A percentile compares a stretch with the other conserved stretches of the same genome.
These are phyloP conservation scores for Heterobasidion annosum DNA, from an alignment of 1,284 basidiomycete genomes.

Conservation along the genomic window DNA sequence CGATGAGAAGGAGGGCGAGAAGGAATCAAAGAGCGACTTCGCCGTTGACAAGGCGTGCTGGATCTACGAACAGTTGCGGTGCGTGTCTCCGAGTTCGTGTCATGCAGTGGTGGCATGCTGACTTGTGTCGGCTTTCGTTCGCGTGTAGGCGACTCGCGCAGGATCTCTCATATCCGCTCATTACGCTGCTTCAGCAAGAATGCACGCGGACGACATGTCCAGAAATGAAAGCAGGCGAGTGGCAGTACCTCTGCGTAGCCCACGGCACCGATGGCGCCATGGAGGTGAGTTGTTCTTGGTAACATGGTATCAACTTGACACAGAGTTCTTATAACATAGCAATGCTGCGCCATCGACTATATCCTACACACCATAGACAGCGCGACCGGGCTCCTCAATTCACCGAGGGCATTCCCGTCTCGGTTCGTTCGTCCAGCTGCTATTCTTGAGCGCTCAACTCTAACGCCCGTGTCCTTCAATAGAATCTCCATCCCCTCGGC, in stretches of 20 bases:
- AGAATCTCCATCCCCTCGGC: constrained; percentile 75
- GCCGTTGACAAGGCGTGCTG: constrained; percentile 79
- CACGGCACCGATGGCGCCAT: constrained; percentile 75
- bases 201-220: constrained; percentile 82
- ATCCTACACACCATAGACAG: constrained; percentile 93
- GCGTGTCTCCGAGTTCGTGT: constrained; percentile 15
- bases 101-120: constrained; percentile 2
- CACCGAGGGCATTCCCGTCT: constrained; percentile 86
- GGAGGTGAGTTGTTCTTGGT: constrained; percentile 38
- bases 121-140: neutral
- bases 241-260: constrained; percentile 93
- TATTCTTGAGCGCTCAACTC: neutral
- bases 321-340: constrained; percentile 27
- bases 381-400: constrained; percentile 89
- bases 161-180: constrained; percentile 84
- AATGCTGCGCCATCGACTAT: constrained; percentile 97
- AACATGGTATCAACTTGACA: neutral
- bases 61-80: constrained; percentile 94
- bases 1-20: constrained; percentile 28
- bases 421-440: constrained; percentile 34
- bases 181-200: constrained; percentile 79
- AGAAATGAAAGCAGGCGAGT: constrained; percentile 96
- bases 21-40: constrained; percentile 38
- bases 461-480: neutral
- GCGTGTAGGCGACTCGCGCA: constrained; percentile 75